phyloP scores from a whole-genome alignment of 106 monocot species.

The Dendrobium chrysotoxum region DNA sequence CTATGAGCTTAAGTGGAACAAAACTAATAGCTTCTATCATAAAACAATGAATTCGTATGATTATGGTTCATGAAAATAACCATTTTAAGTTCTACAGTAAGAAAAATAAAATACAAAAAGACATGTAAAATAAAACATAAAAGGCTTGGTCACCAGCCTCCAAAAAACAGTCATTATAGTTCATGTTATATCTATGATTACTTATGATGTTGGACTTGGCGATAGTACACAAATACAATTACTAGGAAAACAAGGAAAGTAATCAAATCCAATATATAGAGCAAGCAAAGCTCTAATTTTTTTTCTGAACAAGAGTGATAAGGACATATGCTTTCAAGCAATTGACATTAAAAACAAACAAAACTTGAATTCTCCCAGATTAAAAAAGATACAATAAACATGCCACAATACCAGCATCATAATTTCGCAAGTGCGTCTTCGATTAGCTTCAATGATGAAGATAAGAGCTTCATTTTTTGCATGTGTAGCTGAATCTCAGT shows the following conservation, averaged over 20 bases:
- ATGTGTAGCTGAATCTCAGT: slow-evolving; percentile 3
- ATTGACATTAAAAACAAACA: background rate
- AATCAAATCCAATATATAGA: background rate
- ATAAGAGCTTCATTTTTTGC: background rate
- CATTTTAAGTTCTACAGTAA: background rate
- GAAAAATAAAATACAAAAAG: background rate
- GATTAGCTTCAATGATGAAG: slow-evolving; percentile 4
- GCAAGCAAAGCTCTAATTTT: background rate
- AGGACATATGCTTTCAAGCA: background rate
- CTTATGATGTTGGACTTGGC: background rate
- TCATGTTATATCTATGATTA: background rate
- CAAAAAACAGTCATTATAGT: background rate
- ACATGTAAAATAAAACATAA: background rate
- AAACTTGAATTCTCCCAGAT: background rate
- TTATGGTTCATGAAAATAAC: background rate
- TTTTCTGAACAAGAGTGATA: background rate
- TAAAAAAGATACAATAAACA: background rate
- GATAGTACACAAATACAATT: background rate
- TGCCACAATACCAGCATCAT: background rate
- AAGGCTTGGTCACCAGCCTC: background rate
- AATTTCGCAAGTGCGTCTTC: background rate
- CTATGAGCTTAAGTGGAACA: too few species aligned
- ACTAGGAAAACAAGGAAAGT: slow-evolving; percentile 3
- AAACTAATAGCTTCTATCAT: too few species aligned
- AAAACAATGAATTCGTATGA: too few species aligned